Conservation (phyloP, 2,329 filamentous ascomycete species). For the Alternaria rosae region DNA sequence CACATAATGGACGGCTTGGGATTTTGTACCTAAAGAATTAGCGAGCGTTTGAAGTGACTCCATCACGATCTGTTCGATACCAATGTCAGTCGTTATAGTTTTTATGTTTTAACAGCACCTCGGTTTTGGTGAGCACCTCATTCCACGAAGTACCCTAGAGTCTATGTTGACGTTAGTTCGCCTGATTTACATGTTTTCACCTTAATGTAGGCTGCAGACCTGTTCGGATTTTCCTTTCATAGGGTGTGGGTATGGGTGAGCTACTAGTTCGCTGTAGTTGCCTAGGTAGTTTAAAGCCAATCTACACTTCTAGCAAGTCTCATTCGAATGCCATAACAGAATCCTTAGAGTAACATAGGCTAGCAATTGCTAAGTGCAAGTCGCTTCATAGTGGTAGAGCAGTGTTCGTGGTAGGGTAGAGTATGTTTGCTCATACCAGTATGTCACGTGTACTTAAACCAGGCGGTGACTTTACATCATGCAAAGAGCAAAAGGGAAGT, state of each 20-base stretch:
- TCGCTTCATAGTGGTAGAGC: neutral
- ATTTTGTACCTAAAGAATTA: neutral
- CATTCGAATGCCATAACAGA: neutral
- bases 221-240: neutral
- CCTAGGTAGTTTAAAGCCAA: accelerated
- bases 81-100: neutral
- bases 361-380: neutral
- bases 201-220: neutral
- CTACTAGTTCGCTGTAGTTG: neutral
- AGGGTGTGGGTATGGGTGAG: neutral
- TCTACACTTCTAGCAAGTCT: neutral
- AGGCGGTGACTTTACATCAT: neutral
- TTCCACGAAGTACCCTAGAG: accelerated
- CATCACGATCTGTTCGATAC: neutral
- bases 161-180: neutral
- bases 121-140: no score
- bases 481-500: neutral
- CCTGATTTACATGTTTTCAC: neutral
- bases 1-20: neutral
- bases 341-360: neutral
- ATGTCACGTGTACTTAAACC: neutral
- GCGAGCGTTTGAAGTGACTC: neutral
- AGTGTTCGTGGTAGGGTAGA: neutral
- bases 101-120: neutral
- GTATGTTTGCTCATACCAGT: neutral